Conservation (phyloP, 345 rosid species). For the Hibiscus trionum region DNA sequence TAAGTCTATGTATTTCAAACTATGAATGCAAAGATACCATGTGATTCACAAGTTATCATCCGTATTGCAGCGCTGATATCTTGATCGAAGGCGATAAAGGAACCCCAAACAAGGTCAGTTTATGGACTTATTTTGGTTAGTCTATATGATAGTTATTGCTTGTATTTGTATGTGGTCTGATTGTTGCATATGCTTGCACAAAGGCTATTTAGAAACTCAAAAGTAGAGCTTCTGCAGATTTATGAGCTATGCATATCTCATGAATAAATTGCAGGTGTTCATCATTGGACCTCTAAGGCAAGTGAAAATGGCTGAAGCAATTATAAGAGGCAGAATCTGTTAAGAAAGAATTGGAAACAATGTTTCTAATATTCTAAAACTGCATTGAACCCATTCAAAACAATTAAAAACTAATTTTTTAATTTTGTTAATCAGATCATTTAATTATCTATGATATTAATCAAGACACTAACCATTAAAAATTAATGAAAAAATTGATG, state of each 20-base stretch:
- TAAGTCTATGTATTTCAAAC: slow-evolving; percentile 11
- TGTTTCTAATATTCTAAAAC: no score
- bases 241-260: not conserved
- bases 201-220: not conserved
- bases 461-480: no score
- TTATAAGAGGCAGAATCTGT: slow-evolving; percentile 67
- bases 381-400: no score
- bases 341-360: not conserved
- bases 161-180: not conserved
- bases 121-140: not conserved
- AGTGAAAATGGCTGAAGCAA: slow-evolving; percentile 91
- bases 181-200: not conserved
- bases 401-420: no score
- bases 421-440: no score
- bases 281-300: slow-evolving; percentile 72
- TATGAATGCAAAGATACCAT: not conserved
- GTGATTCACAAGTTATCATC: not conserved
- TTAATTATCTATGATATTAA: no score
- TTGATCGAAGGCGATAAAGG: slow-evolving; percentile 72
- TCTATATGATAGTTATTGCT: not conserved
- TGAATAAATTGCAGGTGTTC: slow-evolving; percentile 40
- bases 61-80: slow-evolving; percentile 63
- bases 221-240: not conserved
- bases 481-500: no score
- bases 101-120: slow-evolving; percentile 76